Percentiles rank a stretch among this genome's conserved stretches.
Evolutionary conservation across 306 rosid genomes (phyloP).

Genomic region (Malus asiatica): DNA sequence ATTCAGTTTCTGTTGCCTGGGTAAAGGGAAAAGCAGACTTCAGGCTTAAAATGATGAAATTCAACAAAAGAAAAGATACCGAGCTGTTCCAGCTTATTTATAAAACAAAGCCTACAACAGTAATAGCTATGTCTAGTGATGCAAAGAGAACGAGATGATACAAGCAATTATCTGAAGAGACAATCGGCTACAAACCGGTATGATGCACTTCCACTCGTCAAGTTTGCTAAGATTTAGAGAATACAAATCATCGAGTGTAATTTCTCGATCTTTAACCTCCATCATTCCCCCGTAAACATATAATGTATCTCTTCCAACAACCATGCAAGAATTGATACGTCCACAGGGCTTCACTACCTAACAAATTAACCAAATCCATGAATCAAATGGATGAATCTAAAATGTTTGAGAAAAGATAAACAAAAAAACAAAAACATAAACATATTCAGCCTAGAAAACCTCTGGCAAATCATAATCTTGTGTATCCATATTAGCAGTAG

Average conservation of each 20-base stretch:
- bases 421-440: background rate
- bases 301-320: constrained; percentile 75
- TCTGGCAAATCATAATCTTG: constrained; percentile 56
- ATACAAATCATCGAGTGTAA: constrained; percentile 89
- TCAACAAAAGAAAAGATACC: background rate
- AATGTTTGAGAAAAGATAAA: constrained; percentile 1
- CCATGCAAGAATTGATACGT: constrained; percentile 90
- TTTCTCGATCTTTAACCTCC: constrained; percentile 87
- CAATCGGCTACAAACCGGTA: constrained; percentile 56
- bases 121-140: background rate
- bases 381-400: constrained; percentile 19
- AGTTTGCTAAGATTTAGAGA: constrained; percentile 93
- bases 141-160: background rate
- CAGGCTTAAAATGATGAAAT: constrained; percentile 19
- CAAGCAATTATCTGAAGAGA: constrained; percentile 5
- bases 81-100: background rate
- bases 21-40: constrained; percentile 19
- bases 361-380: constrained; percentile 21
- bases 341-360: constrained; percentile 93
- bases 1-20: constrained; percentile 86
- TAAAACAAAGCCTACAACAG: background rate
- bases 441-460: constrained; percentile 43
- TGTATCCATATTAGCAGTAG: constrained; percentile 33
- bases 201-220: constrained; percentile 98
- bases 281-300: constrained; percentile 92